Evolutionary conservation across 352 stramenopile genomes (phyloP).

Genomic region (Phytopythium delawarense): DNA sequence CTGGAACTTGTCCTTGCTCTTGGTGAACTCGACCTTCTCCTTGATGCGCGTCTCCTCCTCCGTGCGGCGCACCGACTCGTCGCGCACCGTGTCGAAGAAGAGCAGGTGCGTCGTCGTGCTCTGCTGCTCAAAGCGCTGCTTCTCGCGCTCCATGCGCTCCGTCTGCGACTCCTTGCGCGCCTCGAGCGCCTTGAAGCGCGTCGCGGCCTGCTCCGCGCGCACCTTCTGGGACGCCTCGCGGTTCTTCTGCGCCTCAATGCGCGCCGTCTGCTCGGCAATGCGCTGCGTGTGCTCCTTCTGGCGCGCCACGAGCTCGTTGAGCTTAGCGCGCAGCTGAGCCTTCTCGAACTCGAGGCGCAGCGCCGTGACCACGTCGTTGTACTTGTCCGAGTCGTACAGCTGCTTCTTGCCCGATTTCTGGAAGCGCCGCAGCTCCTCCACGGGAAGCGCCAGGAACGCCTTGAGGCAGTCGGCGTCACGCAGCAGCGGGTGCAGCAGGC

Average conservation of each 20-base stretch:
- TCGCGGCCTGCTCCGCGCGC: constrained; percentile 62
- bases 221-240: constrained; percentile 70
- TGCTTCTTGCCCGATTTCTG: constrained; percentile 62
- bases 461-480: constrained; percentile 79
- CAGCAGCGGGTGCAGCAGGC: constrained; percentile 75
- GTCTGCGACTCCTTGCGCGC: constrained; percentile 76
- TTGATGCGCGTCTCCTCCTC: constrained; percentile 81
- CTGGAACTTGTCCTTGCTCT: constrained; percentile 87
- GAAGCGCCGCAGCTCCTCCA: constrained; percentile 68
- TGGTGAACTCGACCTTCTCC: constrained; percentile 88
- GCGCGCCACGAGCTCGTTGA: constrained; percentile 58
- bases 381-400: constrained; percentile 80
- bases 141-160: constrained; percentile 78
- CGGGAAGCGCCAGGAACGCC: constrained; percentile 74
- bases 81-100: constrained; percentile 79
- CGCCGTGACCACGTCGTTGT: constrained; percentile 69
- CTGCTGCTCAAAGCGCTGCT: constrained; percentile 78
- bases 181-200: constrained; percentile 78
- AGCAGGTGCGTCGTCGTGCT: constrained; percentile 70
- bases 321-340: constrained; percentile 76
- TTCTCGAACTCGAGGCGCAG: constrained; percentile 84
- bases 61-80: constrained; percentile 63
- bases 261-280: constrained; percentile 53
- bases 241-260: constrained; percentile 61
- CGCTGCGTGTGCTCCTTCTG: constrained; percentile 72